Base-by-base conservation (phyloP, 75 land plant genomes). In the Gnetum montanum region DNA sequence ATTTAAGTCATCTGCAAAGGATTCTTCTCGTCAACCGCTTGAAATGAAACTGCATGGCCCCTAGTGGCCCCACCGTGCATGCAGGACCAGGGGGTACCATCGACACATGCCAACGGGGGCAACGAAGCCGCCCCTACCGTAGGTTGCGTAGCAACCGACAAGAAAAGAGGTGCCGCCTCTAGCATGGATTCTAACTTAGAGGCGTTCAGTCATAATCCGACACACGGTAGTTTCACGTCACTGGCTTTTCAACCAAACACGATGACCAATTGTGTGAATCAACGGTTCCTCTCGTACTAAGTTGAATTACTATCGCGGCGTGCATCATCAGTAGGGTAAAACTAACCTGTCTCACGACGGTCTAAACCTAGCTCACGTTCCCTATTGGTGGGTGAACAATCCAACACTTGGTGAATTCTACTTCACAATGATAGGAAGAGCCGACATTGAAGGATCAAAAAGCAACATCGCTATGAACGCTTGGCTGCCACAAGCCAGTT, bases 131-230 rank as follows among this genome's bases (percentile, higher is more conserved):
- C n/a, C n/a, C n/a, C n/a, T n/a, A n/a, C n/a, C n/a, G n/a, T n/a
- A n/a, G n/a, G n/a, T n/a, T n/a, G n/a, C n/a, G n/a, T n/a, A n/a
- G n/a, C n/a, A n/a, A n/a, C n/a, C n/a, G n/a, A n/a, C n/a, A n/a
- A n/a, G n/a, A n/a, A n/a, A n/a, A n/a, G n/a, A n/a, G n/a, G n/a
- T n/a, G n/a, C n/a, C n/a, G n/a, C n/a, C n/a, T 73, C 60, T 74
- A 75, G 66, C 66, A 34, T 64, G 74, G 77, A 81, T 81, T 81
- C 77, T 81, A 71, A 77, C 81, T 81, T 81, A 82, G 85, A 77
- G 85, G 82, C 82, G 72, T 82, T 77, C 85, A 82, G 75, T 82
- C 81, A 82, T 82, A 82, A 82, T 82, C 81, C 70, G 57, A 66
- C 81, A 67, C 75, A 77, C 59, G 85, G 81, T 77, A 78, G 85